phyloP scores from a whole-genome alignment of 108 stramenopile genomes.

The Stephanodiscus minutulus region DNA sequence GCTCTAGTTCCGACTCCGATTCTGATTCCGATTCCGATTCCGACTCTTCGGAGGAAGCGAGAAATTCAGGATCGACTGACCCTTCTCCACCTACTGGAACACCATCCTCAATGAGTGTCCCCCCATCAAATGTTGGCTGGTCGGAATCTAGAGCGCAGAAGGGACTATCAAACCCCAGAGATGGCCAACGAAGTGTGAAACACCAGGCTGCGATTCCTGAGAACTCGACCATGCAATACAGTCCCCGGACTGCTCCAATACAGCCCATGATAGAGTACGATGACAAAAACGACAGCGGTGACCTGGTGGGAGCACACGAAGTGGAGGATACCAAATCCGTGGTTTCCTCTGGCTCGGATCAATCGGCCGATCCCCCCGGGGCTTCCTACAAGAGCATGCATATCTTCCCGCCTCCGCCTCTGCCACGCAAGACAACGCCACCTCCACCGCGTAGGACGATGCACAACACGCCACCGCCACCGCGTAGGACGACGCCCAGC shows the following conservation, averaged over 20 bases:
- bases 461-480: conserved; percentile 11
- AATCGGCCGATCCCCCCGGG: conserved; percentile 46
- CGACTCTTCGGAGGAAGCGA: conserved; percentile 19
- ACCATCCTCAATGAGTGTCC: background rate
- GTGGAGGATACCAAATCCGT: conserved; percentile 36
- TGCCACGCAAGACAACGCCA: conserved; percentile 15
- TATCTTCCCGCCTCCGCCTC: conserved; percentile 1
- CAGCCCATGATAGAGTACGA: background rate
- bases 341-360: conserved; percentile 28
- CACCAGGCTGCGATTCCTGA: conserved; percentile 17
- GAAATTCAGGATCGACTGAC: conserved; percentile 5
- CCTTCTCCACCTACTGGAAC: conserved; percentile 12
- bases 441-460: conserved; percentile 1
- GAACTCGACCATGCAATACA: conserved; percentile 19
- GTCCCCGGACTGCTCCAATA: conserved; percentile 6
- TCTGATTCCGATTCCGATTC: background rate
- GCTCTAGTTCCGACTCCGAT: conserved; percentile 16
- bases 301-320: background rate
- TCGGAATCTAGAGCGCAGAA: conserved; percentile 5
- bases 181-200: conserved; percentile 1
- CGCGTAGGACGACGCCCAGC: background rate
- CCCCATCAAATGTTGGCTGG: background rate
- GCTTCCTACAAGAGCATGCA: conserved; percentile 34
- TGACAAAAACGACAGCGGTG: background rate
- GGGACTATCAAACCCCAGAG: conserved; percentile 28